phyloP scores from a whole-genome alignment of 768 basidiomycete genomes.

The Tylopilus vinaceipallidus region DNA sequence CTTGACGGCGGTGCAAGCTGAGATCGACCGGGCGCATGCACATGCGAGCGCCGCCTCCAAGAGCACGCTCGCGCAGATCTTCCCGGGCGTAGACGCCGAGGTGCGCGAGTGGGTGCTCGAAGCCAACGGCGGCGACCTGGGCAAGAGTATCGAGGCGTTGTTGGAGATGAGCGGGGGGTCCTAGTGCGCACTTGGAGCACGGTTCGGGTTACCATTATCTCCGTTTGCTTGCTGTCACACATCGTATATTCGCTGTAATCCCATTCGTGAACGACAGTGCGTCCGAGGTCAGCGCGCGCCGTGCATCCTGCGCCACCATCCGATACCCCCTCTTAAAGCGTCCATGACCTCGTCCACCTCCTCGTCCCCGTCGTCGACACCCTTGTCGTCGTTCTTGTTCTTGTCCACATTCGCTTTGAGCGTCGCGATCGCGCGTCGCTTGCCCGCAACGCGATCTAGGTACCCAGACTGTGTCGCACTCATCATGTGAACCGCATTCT shows the following conservation, averaged over 20 bases:
- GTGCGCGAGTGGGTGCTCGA: constrained; percentile 88
- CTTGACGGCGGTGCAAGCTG: constrained; percentile 63
- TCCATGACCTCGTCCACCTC: constrained; percentile 14
- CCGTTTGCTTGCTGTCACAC: not conserved
- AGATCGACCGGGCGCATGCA: constrained; percentile 78
- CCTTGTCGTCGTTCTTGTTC: not conserved
- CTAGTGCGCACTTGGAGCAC: too few relatives aligned
- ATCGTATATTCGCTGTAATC: not conserved
- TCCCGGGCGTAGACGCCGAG: constrained; percentile 79
- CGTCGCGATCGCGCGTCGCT: constrained; percentile 35
- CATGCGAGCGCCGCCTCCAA: constrained; percentile 67
- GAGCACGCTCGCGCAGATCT: constrained; percentile 84
- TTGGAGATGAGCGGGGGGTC: constrained; percentile 62
- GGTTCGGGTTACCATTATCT: not conserved
- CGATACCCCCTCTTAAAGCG: not conserved
- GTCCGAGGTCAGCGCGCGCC: not conserved
- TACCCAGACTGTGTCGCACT: constrained; percentile 54
- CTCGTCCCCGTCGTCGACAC: not conserved
- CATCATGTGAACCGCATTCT: constrained; percentile 47
- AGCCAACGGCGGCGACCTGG: constrained; percentile 84
- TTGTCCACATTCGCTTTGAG: constrained; percentile 15
- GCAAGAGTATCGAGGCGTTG: constrained; percentile 83
- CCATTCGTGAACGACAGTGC: too few relatives aligned
- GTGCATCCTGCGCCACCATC: constrained; percentile 6
- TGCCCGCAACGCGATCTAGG: constrained; percentile 31